Conservation (phyloP, 495 filamentous ascomycete species). For the Bacidia gigantensis region DNA sequence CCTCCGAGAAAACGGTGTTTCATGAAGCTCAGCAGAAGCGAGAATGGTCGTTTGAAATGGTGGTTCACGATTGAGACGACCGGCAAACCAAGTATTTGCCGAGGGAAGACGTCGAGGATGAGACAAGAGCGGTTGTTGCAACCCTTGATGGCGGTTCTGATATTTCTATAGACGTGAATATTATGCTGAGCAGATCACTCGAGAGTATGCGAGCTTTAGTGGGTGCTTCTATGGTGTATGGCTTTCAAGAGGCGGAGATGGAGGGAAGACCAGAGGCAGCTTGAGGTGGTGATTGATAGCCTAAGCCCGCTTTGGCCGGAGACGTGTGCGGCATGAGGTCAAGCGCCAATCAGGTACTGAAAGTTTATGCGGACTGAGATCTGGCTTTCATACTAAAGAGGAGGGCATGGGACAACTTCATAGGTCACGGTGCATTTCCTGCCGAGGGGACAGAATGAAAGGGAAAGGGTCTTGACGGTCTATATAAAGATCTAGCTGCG, state of each 20-base stretch:
- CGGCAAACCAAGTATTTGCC: not conserved
- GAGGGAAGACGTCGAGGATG: not conserved
- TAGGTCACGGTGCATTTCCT: too few relatives aligned
- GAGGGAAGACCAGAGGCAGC: not conserved
- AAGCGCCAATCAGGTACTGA: not conserved
- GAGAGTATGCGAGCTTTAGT: not conserved
- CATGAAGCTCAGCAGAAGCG: not conserved
- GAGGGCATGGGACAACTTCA: not conserved
- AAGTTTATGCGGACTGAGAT: not conserved
- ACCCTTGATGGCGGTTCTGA: not conserved
- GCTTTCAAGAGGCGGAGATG: not conserved
- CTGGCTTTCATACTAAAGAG: not conserved
- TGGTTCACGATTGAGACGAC: not conserved
- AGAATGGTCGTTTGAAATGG: not conserved
- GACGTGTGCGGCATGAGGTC: not conserved
- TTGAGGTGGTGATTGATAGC: conserved; percentile 6
- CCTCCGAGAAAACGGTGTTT: not conserved
- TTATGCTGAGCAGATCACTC: not conserved
- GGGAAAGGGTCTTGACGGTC: too few relatives aligned
- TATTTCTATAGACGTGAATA: not conserved
- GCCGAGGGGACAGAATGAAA: too few relatives aligned
- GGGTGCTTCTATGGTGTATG: not conserved
- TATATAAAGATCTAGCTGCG: too few relatives aligned
- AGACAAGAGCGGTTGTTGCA: not conserved
- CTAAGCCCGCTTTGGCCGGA: conserved; percentile 5